These are phyloP conservation scores for Corchorus capsularis DNA, from an alignment of 345 rosid species.

Conservation along the genomic window DNA sequence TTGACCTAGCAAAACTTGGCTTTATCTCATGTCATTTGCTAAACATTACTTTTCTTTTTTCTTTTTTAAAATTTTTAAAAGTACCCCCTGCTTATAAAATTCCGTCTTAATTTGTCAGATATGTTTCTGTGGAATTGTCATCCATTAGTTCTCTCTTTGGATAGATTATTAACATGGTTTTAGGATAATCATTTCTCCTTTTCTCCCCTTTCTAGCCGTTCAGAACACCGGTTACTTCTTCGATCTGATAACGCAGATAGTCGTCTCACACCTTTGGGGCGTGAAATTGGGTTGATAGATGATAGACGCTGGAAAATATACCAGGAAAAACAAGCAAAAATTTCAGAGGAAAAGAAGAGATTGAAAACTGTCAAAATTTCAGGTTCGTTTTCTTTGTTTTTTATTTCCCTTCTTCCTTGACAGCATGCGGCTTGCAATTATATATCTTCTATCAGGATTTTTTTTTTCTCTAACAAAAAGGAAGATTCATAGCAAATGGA, in stretches of 20 bases:
- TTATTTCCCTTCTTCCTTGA: neutral
- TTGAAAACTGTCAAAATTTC: conserved; percentile 79
- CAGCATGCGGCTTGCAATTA: neutral
- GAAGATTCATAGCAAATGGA: neutral
- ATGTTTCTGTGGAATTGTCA: too few relatives aligned
- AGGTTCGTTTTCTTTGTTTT: conserved; percentile 46
- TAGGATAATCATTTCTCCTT: conserved; percentile 22
- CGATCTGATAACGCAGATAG: conserved; percentile 97
- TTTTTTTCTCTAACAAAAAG: conserved; percentile 11
- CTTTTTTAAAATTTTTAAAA: too few relatives aligned
- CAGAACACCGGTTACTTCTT: conserved; percentile 92
- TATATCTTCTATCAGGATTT: neutral
- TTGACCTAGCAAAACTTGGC: conserved; percentile 8
- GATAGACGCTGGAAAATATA: conserved; percentile 89
- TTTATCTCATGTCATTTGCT: neutral
- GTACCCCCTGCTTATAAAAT: too few relatives aligned
- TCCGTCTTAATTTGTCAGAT: too few relatives aligned
- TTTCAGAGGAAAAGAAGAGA: conserved; percentile 78
- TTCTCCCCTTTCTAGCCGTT: conserved; percentile 58
- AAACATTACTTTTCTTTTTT: too few relatives aligned
- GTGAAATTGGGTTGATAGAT: conserved; percentile 87
- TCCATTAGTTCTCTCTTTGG: too few relatives aligned
- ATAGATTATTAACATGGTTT: too few relatives aligned
- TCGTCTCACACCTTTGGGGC: conserved; percentile 94
- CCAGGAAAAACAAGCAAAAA: conserved; percentile 82